Evolutionary conservation across 176 grass and related monocot genomes (phyloP).

Genomic region (Aegilops tauschii): DNA sequence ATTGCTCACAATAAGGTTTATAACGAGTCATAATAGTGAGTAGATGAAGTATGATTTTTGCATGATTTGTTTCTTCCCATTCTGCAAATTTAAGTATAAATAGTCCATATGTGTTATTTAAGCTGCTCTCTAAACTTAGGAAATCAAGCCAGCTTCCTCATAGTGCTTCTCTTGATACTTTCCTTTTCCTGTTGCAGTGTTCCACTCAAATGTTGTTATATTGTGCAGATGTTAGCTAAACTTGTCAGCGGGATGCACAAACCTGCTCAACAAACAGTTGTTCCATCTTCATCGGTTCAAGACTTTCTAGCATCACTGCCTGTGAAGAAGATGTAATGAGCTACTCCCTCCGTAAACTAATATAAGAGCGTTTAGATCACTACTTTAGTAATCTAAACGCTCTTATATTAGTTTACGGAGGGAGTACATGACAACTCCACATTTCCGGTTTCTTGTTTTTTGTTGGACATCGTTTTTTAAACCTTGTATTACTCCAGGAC

Average conservation of each 20-base stretch:
- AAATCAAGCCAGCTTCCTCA: not conserved
- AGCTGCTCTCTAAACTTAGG: not conserved
- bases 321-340: constrained; percentile 89
- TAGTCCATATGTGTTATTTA: not conserved
- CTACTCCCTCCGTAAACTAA: not conserved
- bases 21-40: constrained; percentile 28
- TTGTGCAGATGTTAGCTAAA: constrained; percentile 87
- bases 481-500: not conserved
- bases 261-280: constrained; percentile 95
- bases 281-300: constrained; percentile 77
- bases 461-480: not conserved
- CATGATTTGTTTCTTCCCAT: not conserved
- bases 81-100: not conserved
- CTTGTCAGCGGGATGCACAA: constrained; percentile 95
- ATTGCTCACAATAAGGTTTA: constrained; percentile 97
- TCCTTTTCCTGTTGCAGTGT: constrained; percentile 14
- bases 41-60: constrained; percentile 13
- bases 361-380: too few species aligned
- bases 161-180: constrained; percentile 3
- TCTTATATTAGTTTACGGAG: too few species aligned
- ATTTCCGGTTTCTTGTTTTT: not conserved
- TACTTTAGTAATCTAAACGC: too few species aligned
- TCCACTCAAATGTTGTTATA: constrained; percentile 32
- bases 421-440: not conserved
- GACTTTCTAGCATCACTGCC: constrained; percentile 75